phyloP scores from a whole-genome alignment of 2,329 filamentous ascomycete species.

The Aspergillus puulaauensis region DNA sequence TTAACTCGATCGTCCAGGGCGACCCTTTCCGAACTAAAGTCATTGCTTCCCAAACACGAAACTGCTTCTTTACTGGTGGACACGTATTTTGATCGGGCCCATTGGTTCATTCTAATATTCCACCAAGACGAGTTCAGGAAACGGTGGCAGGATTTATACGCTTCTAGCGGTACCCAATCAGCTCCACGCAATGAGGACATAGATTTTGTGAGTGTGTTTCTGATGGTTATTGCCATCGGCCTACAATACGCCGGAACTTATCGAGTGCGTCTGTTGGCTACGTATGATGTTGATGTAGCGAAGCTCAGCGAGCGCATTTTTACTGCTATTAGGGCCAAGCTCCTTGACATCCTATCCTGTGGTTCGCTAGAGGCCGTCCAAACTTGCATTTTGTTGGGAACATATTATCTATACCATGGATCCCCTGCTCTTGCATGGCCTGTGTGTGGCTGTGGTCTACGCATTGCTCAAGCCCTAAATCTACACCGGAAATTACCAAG shows the following conservation, averaged over 20 bases:
- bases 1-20: no score
- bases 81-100: conserved; percentile 40
- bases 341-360: conserved; percentile 25
- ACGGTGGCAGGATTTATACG: conserved; percentile 20
- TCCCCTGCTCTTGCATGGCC: conserved; percentile 40
- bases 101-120: conserved; percentile 43
- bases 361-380: conserved; percentile 33
- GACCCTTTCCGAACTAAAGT: no score
- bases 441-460: conserved; percentile 18
- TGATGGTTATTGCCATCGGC: conserved; percentile 26
- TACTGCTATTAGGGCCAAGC: conserved; percentile 2
- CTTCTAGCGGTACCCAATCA: background rate
- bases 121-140: conserved; percentile 34
- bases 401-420: conserved; percentile 39
- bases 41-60: no score
- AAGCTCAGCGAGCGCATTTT: no score
- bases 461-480: no score
- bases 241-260: conserved; percentile 21
- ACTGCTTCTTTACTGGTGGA: conserved; percentile 28
- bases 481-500: no score
- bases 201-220: conserved; percentile 14
- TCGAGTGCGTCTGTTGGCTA: background rate
- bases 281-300: no score
- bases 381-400: conserved; percentile 37
- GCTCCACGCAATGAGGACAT: background rate